Conservation (phyloP, 805 yeast genomes). For the Hanseniaspora meyeri region DNA sequence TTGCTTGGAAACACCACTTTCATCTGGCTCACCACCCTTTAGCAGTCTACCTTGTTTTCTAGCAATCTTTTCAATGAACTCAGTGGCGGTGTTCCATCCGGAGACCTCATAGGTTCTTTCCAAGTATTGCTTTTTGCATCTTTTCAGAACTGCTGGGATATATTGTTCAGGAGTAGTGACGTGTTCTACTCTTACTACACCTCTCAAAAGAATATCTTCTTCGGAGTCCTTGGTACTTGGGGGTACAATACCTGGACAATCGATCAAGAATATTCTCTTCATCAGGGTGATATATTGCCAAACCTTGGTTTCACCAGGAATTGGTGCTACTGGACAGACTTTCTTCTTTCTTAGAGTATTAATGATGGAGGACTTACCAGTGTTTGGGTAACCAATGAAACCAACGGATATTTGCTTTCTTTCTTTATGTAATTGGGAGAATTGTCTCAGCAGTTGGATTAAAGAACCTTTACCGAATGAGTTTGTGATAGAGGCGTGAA, state of each 20-base stretch:
- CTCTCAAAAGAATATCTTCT: constrained; percentile 84
- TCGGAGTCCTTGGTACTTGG: constrained; percentile 83
- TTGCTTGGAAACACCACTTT: constrained; percentile 79
- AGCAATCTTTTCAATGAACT: constrained; percentile 81
- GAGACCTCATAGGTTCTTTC: constrained; percentile 90
- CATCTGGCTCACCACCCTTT: constrained; percentile 98
- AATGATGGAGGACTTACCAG: constrained; percentile 94
- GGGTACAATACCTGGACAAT: constrained; percentile 98
- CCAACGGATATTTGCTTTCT: constrained; percentile 95
- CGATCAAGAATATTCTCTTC: constrained; percentile 90
- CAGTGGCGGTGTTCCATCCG: constrained; percentile 73
- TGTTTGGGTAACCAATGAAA: constrained; percentile 92
- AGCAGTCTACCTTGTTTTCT: constrained; percentile 84
- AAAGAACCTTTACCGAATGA: constrained; percentile 96
- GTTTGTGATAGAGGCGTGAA: constrained; percentile 96
- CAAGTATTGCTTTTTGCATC: constrained; percentile 79
- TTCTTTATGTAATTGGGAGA: constrained; percentile 78
- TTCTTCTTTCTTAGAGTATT: constrained; percentile 88
- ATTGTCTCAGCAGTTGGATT: constrained; percentile 86
- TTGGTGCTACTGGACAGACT: constrained; percentile 94
- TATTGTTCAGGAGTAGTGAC: constrained; percentile 92
- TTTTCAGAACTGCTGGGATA: constrained; percentile 70
- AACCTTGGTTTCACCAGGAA: constrained; percentile 97
- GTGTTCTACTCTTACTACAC: constrained; percentile 97
- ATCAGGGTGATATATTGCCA: constrained; percentile 97